Conservation (phyloP, 2,329 filamentous ascomycete species). For the Paramyrothecium sp. region DNA sequence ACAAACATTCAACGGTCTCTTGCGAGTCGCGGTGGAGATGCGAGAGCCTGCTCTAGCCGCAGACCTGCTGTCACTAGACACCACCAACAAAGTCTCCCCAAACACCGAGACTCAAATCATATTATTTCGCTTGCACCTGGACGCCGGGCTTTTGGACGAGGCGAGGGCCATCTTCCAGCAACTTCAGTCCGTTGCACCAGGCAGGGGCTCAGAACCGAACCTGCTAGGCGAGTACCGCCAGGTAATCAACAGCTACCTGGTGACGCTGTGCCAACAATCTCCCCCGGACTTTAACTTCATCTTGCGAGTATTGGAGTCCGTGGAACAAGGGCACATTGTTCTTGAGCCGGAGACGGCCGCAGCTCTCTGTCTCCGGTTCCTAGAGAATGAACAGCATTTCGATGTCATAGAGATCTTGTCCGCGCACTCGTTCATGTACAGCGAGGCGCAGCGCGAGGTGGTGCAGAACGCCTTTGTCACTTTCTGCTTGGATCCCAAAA, state of each 20-base stretch:
- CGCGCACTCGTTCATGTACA: slow-evolving; percentile 68
- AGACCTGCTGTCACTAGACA: slow-evolving; percentile 66
- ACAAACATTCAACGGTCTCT: slow-evolving; percentile 72
- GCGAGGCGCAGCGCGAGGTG: slow-evolving; percentile 63
- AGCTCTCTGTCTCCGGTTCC: slow-evolving; percentile 69
- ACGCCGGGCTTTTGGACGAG: slow-evolving; percentile 68
- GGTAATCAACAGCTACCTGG: slow-evolving; percentile 70
- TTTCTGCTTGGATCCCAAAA: slow-evolving; percentile 64
- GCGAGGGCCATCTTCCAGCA: slow-evolving; percentile 64
- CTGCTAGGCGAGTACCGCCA: slow-evolving; percentile 51
- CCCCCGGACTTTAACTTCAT: slow-evolving; percentile 69
- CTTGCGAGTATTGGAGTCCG: slow-evolving; percentile 67
- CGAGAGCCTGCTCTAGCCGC: slow-evolving; percentile 71
- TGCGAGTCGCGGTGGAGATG: slow-evolving; percentile 69
- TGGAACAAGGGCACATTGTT: slow-evolving; percentile 67
- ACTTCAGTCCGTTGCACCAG: slow-evolving; percentile 26
- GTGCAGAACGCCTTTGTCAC: slow-evolving; percentile 65
- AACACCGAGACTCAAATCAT: slow-evolving; percentile 71
- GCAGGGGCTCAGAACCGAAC: slow-evolving; percentile 43
- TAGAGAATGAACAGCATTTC: slow-evolving; percentile 72
- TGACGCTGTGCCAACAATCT: slow-evolving; percentile 60
- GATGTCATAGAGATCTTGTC: slow-evolving; percentile 83
- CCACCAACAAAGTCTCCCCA: slow-evolving; percentile 62
- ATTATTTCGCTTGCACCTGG: slow-evolving; percentile 74
- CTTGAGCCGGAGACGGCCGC: slow-evolving; percentile 75